Base-by-base conservation (phyloP, 495 filamentous ascomycete genomes). In the Daldinia vernicosa region DNA sequence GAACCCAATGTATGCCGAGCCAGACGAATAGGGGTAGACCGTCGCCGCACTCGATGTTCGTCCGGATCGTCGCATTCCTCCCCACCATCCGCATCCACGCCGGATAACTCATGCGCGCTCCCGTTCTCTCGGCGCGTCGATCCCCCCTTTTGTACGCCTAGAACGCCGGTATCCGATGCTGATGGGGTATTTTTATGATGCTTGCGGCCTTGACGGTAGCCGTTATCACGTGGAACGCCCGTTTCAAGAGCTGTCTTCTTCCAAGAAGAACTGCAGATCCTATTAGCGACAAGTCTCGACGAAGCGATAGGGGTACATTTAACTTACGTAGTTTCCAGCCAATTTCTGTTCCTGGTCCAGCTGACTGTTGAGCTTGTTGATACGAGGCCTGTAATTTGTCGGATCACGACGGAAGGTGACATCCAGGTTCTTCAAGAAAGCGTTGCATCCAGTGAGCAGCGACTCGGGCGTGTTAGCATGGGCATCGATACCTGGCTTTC, bases 321-420 rank as follows among this genome's bases (percentile, higher is more conserved):
- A 39, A 87, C 90, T 87, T 86, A 93, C 91, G 84, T 91, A 98
- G 82, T 98, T 98, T 69, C 95, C 95, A 70, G 78, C 83, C 74
- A 94, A 73, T 87, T 99, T 99, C 85, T 99, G 95, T 77, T 98
- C 95, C 78, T 97, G 94, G 80, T 99, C 95, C 71, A 97, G 84
- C 82, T 98, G 96, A 78, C 91, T 94, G 79, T 97, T 89, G 74
- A 89, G 82, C 87, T 99, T 99, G 88, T 99, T 99, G 87, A 99
- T 99, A 79, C 96, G 92, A 45, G 96, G 95, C 33, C 95, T 88
- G 85, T 88, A 99, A 74, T 94, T 97, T 81, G 91, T 96, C 66
- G 96, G 95, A 78, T 98, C 96, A 73, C 96, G 93, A 75, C 96
- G 92, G 89, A 98, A 99, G 15, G 95, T 98, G 71, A 98, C 95